Evolutionary conservation across 495 filamentous ascomycete species (phyloP), one percentile per base, ranked within the genome.

Genomic region (Neurospora sp.): DNA sequence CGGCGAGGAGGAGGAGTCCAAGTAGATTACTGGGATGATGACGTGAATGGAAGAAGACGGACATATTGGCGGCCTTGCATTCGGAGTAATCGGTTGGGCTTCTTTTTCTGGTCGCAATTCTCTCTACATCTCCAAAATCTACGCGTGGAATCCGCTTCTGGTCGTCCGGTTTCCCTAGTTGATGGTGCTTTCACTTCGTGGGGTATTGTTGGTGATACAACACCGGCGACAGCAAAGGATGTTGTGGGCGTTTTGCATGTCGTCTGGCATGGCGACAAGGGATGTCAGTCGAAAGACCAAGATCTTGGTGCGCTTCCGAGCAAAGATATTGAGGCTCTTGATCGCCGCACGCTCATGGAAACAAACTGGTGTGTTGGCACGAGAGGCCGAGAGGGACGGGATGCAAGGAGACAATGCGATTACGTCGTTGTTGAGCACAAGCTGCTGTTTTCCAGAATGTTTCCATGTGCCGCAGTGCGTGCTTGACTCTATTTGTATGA

Each of bases 1-100:
- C 71, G 93, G 87, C 76, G 94, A 92, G 81, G 88, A 85, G 72
- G 89, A 93, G 83, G 91, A 96, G 74, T 78, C 79, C 77, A 80
- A 83, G 77, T 80, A 78, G 77, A 79, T 79, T 79, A 79, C 75
- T 43, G 72, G 54, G 71, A 72, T 70, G 75, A 77, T 74, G 72
- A 77, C 70, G 79, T 80, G 80, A 83, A 77, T 80, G 78, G 80
- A 77, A 77, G 76, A 79, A 75, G 74, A 76, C 54, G 76, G 79
- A 84, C 77, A 79, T 82, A 78, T 81, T 79, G 84, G 84, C 82
- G 78, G 84, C 79, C 84, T 84, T 85, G 84, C 85, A 86, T 86
- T 86, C 83, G 85, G 85, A 85, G 84, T 86, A 80, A 85, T 81
- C 77, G 84, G 84, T 84, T 86, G 84, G 84, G 85, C 82, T 84